A percentile compares a stretch with the other conserved stretches of the same genome.
Evolutionary conservation across 768 basidiomycete genomes (phyloP).

Genomic region (Dioszegia hungarica): DNA sequence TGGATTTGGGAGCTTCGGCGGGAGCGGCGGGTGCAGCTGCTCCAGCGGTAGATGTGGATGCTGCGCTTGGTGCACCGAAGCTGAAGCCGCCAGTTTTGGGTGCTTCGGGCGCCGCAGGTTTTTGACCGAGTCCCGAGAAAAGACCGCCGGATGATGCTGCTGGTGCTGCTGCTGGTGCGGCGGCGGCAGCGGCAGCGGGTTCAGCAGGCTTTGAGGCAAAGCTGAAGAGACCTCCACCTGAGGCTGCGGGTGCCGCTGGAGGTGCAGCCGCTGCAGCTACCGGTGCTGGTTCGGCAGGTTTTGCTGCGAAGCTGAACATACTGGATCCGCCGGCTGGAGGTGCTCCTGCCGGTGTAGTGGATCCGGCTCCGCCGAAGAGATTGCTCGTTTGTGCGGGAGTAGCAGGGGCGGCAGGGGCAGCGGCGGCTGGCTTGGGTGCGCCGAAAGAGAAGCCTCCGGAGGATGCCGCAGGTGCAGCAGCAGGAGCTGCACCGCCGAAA

Average conservation of each 20-base stretch:
- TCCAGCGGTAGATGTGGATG: neutral
- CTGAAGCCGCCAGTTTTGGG: conserved; percentile 15
- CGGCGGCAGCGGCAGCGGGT: conserved; percentile 12
- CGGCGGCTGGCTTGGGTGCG: neutral
- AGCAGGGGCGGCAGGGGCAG: conserved; percentile 8
- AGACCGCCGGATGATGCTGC: neutral
- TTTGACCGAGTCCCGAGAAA: neutral
- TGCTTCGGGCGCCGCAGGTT: neutral
- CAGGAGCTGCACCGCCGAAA: conserved; percentile 17
- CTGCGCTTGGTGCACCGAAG: neutral
- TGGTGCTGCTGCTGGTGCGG: neutral
- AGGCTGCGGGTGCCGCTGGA: conserved; percentile 20
- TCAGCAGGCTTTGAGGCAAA: conserved; percentile 29
- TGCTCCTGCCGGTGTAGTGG: conserved; percentile 32
- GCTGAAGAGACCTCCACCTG: conserved; percentile 21
- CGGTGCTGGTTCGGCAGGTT: conserved; percentile 19
- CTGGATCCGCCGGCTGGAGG: conserved; percentile 31
- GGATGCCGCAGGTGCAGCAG: neutral
- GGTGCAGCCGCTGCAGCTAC: conserved; percentile 22
- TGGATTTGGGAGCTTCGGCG: conserved; percentile 16
- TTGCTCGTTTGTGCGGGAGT: conserved; percentile 7
- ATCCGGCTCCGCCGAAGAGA: conserved; percentile 18
- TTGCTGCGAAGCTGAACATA: conserved; percentile 19
- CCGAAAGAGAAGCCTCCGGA: conserved; percentile 15
- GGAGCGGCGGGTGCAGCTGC: conserved; percentile 1